A percentile compares a stretch with the other conserved stretches of the same genome.
Evolutionary conservation across 2,329 filamentous ascomycete genomes (phyloP).

Genomic region (Neonectria hederae): DNA sequence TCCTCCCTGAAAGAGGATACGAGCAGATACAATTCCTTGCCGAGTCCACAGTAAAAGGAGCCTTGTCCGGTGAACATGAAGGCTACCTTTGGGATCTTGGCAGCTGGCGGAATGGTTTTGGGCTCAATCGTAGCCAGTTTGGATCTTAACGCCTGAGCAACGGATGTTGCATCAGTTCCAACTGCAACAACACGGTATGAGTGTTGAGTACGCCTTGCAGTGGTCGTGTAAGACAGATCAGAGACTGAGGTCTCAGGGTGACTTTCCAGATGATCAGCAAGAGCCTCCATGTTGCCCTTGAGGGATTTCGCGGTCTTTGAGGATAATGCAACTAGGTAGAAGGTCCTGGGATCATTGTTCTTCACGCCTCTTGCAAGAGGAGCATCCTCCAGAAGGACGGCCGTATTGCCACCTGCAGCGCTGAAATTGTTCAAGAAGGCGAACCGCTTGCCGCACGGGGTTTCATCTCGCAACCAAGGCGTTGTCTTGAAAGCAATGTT

Average conservation of each 20-base stretch:
- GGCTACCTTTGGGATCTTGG: conserved; percentile 43
- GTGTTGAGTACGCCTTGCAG: conserved; percentile 71
- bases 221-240: conserved; percentile 73
- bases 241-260: conserved; percentile 62
- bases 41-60: conserved; percentile 44
- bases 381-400: conserved; percentile 71
- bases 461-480: conserved; percentile 58
- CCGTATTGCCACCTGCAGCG: conserved; percentile 77
- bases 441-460: conserved; percentile 53
- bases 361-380: conserved; percentile 59
- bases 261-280: conserved; percentile 63
- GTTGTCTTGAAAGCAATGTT: conserved; percentile 66
- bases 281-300: conserved; percentile 64
- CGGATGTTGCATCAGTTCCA: conserved; percentile 33
- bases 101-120: conserved; percentile 26
- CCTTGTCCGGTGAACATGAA: conserved; percentile 61
- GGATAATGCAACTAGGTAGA: conserved; percentile 68
- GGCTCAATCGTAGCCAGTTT: conserved; percentile 26
- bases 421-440: conserved; percentile 75
- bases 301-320: conserved; percentile 66
- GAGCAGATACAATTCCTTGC: conserved; percentile 46
- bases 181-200: conserved; percentile 63
- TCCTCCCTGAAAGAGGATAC: conserved; percentile 46
- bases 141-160: conserved; percentile 19
- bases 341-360: conserved; percentile 60